Percentiles rank a stretch among this genome's conserved stretches.
Evolutionary conservation across 2,329 filamentous ascomycete species (phyloP).

Genomic region (Exserohilum rostratum): DNA sequence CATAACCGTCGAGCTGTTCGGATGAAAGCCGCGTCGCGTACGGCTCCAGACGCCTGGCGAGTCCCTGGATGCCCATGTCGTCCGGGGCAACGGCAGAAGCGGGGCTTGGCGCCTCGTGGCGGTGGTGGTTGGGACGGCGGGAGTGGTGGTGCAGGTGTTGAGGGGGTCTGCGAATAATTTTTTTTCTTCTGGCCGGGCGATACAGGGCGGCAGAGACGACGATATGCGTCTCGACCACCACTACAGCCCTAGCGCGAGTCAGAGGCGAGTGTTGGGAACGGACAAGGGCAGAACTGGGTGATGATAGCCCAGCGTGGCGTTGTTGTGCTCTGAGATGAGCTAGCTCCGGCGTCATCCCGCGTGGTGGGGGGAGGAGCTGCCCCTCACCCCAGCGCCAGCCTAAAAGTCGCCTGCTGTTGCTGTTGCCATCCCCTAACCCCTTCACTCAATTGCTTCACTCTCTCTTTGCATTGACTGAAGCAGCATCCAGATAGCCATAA

Average conservation of each 20-base stretch:
- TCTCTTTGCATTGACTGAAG: conserved; percentile 28
- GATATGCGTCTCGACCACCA: not conserved
- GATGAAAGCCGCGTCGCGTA: conserved; percentile 34
- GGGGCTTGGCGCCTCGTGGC: not conserved
- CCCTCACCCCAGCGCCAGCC: conserved; percentile 33
- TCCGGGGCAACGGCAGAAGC: not conserved
- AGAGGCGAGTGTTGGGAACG: conserved; percentile 13
- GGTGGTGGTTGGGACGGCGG: not conserved
- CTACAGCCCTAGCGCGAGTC: conserved; percentile 9
- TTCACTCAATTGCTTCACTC: conserved; percentile 30
- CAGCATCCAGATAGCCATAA: conserved; percentile 28
- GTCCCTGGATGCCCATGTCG: conserved; percentile 45
- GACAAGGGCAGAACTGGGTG: conserved; percentile 16
- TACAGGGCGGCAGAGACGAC: not conserved
- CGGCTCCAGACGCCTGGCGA: conserved; percentile 40
- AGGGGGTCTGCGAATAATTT: not conserved
- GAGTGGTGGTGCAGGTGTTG: conserved; percentile 1
- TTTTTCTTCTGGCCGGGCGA: not conserved
- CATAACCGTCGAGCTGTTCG: conserved; percentile 31
- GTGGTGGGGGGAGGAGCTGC: conserved; percentile 32
- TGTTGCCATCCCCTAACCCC: conserved; percentile 15
- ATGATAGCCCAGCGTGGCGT: conserved; percentile 14
- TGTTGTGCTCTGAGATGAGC: conserved; percentile 15
- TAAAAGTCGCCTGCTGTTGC: conserved; percentile 36
- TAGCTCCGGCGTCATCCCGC: conserved; percentile 40